A percentile compares a stretch with the other conserved stretches of the same genome.
phyloP scores from a whole-genome alignment of 306 rosid species.

The Vigna mungo region DNA sequence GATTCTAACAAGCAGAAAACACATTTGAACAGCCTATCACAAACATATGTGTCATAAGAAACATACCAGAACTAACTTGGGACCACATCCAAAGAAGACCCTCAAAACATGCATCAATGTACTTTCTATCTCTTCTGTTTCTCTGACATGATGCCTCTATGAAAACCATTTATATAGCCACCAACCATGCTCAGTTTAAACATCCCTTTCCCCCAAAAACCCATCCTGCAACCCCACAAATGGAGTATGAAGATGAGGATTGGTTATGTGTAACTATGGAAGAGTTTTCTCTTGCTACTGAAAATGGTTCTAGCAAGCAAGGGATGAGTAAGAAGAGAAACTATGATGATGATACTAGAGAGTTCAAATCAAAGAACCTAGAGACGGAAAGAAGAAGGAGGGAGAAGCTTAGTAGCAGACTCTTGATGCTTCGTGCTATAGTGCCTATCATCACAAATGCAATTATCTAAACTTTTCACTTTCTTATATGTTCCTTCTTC shows the following conservation, averaged over 20 bases:
- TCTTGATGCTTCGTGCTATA: conserved; percentile 58
- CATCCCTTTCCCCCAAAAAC: not conserved
- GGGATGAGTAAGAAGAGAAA: conserved; percentile 48
- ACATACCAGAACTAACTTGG: conserved; percentile 33
- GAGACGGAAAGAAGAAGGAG: conserved; percentile 69
- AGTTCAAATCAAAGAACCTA: conserved; percentile 62
- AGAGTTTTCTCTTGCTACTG: conserved; percentile 16
- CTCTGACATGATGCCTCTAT: conserved; percentile 54
- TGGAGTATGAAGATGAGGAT: conserved; percentile 52
- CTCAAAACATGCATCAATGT: conserved; percentile 21
- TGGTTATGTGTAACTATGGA: conserved; percentile 37
- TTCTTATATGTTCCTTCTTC: not conserved
- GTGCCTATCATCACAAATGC: conserved; percentile 77
- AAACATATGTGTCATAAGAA: conserved; percentile 33
- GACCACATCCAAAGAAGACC: not conserved
- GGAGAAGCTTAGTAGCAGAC: conserved; percentile 67
- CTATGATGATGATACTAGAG: conserved; percentile 37
- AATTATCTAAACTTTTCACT: conserved; percentile 23
- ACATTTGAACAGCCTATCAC: conserved; percentile 24
- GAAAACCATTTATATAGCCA: conserved; percentile 45
- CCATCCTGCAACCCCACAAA: conserved; percentile 3
- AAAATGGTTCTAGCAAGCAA: conserved; percentile 40
- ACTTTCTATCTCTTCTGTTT: conserved; percentile 25
- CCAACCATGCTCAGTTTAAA: conserved; percentile 28
- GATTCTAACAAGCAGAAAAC: conserved; percentile 42